A percentile compares a stretch with the other conserved stretches of the same genome.
Conservation (phyloP, 805 yeast species). For the Phaffomyces opuntiae region DNA sequence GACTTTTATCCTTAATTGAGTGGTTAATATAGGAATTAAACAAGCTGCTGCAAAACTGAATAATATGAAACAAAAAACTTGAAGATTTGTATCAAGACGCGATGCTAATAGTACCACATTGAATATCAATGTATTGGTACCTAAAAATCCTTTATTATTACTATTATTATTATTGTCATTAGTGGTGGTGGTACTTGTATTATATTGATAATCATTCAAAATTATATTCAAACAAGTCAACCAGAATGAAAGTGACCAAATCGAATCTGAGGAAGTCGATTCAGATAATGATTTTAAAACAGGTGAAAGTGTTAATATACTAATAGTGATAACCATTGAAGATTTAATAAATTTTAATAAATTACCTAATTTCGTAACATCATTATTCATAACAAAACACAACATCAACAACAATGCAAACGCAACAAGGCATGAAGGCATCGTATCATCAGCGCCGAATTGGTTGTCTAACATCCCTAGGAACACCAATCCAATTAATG, state of each 20-base stretch:
- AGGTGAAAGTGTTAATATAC: constrained; percentile 77
- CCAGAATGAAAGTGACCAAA: constrained; percentile 88
- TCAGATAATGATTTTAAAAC: constrained; percentile 81
- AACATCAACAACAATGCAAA: background rate
- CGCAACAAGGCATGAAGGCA: too few species aligned
- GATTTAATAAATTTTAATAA: constrained; percentile 42
- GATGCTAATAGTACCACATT: constrained; percentile 89
- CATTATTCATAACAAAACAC: constrained; percentile 2
- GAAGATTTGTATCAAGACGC: constrained; percentile 63
- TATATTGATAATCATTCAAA: constrained; percentile 60
- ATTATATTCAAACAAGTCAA: constrained; percentile 61
- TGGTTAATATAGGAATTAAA: constrained; percentile 63
- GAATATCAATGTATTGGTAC: constrained; percentile 77
- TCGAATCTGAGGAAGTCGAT: constrained; percentile 88
- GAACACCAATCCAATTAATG: constrained; percentile 63
- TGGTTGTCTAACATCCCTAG: constrained; percentile 43
- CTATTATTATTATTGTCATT: background rate
- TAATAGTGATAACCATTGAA: constrained; percentile 57
- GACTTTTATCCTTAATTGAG: constrained; percentile 37
- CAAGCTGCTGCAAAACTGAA: constrained; percentile 67
- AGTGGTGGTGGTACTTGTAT: constrained; percentile 11
- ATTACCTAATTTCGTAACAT: background rate
- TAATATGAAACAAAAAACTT: constrained; percentile 79
- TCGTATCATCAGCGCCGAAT: constrained; percentile 28
- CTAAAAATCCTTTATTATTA: constrained; percentile 35